These are phyloP conservation scores for Ensete ventricosum DNA, from an alignment of 176 grass and related monocot species.

Conservation along the genomic window DNA sequence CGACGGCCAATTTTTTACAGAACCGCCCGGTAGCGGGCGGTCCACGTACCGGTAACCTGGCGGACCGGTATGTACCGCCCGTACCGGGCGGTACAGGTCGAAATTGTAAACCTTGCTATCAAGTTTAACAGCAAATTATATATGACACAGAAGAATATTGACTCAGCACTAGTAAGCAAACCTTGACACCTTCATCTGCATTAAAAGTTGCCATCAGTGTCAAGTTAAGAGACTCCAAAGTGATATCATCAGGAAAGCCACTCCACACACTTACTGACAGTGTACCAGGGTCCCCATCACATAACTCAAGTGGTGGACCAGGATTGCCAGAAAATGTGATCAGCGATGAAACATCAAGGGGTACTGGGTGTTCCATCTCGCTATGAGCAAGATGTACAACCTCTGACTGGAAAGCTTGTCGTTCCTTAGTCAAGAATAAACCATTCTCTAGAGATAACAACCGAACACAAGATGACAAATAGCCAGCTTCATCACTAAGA, in stretches of 20 bases:
- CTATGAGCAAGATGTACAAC: slow-evolving; percentile 88
- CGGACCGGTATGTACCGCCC: too few species aligned
- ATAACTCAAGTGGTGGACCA: slow-evolving; percentile 71
- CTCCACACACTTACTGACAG: slow-evolving; percentile 78
- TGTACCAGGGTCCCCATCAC: slow-evolving; percentile 91
- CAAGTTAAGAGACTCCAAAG: slow-evolving; percentile 76
- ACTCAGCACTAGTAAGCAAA: slow-evolving; percentile 29
- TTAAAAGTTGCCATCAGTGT: slow-evolving; percentile 60
- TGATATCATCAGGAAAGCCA: slow-evolving; percentile 88
- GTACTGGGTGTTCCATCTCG: slow-evolving; percentile 87
- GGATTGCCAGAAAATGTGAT: slow-evolving; percentile 88
- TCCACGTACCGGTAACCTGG: too few species aligned
- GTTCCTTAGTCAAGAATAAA: slow-evolving; percentile 75
- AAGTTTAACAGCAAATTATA: not conserved
- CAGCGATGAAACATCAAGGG: slow-evolving; percentile 89
- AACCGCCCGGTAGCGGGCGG: too few species aligned
- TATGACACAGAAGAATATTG: not conserved
- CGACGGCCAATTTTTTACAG: too few species aligned
- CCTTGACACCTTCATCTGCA: slow-evolving; percentile 89
- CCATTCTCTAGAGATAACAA: slow-evolving; percentile 69
- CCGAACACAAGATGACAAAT: slow-evolving; percentile 83
- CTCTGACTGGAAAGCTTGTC: slow-evolving; percentile 86
- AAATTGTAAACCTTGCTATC: too few species aligned
- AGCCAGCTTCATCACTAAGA: slow-evolving; percentile 83
- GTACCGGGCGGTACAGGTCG: too few species aligned